Base-by-base conservation (phyloP, 768 basidiomycete species). In the Russula foetens region DNA sequence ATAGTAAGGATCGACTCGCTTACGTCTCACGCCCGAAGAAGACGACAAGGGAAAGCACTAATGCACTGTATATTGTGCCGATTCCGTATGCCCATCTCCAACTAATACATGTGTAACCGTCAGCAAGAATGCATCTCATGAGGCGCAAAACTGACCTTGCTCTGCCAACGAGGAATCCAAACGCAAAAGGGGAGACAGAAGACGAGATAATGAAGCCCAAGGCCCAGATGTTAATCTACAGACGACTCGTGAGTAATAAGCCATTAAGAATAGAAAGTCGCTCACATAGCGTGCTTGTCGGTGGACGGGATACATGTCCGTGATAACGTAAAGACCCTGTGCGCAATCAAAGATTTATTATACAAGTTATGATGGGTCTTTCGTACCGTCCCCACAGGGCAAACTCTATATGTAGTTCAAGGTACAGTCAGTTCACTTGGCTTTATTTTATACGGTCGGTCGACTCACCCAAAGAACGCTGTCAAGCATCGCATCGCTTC, bases 81-180 rank as follows among this genome's bases (percentile, higher is more conserved):
- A 84, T 81, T 17, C 83, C 84, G 60, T 87, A 87, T 21, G 84
- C 76, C 84, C 85, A 86, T 47, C 84, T 71, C 82, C 82, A 86
- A 53, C 75, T 78, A 48, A 43, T 9, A 35, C 17, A 12, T 31
- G 11, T 1, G 28, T 24, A n/a, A n/a, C 48, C 45, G 41, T 43
- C 21, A 51, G 38, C 2, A 2, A 38, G 44, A 28, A 1, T 26
- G 2, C 8, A 19, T 33, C 14, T n/a, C 26, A 1, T 15, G 35
- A 7, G 21, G 54, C 59, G 21, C 66, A 59, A 7, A 15, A 59
- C 68, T 44, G 51, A 76, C 68, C 73, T 76, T 19, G 79, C 75
- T 6, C 80, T 74, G 0, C 84, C 84, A 3, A 83, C 82, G 5
- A 87, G 73, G 75, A 86, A 88, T 3, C 86, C 85, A 62, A 86